Evolutionary conservation across 1,284 basidiomycete species (phyloP), one percentile per base, ranked within the genome.

Genomic region (Trichosporon sp.): DNA sequence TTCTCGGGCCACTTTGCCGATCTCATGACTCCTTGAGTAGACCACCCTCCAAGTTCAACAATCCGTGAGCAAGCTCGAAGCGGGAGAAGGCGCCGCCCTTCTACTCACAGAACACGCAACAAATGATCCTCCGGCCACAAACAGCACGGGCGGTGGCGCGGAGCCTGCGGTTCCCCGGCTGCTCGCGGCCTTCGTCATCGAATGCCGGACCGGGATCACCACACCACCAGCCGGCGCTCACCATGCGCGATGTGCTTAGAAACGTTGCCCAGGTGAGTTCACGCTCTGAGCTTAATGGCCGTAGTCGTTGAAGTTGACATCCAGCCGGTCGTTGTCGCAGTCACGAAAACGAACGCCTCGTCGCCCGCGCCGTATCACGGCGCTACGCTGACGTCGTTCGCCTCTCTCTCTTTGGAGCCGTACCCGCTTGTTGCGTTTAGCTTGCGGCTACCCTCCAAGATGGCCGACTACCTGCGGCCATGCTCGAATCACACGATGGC

Each of bases 331-430:
- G 81, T 83, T n/a, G 74, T 84, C 19, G 82, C 81, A 12, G 79
- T 83, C 80, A 68, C 75, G 65, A 40, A 69, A 48, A 72, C 73
- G 38, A 37, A 38, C 38, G 54, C 43, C 11, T 31, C 59, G 31
- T 65, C 31, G 11, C 46, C 59, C 6, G 59, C 59, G 14, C 59
- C 59, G 32, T 84, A 83, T 68, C 94, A 96, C 82, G 94, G 94
- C 74, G 93, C 93, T 54, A 96, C 94, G 0, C 87, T 97, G 54
- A 96, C 94, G 4, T 96, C 94, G 0, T 93, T 96, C 81, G 90
- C 92, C 32, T 94, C 93, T n/a, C 90, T 96, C 76, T 90, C 94
- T 0, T 88, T 97, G 85, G 89, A 93, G 76, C 94, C 94, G 1
- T 85, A 90, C 76, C 93, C 94, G 0, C 88, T 96, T 71, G 88